Base-by-base conservation (phyloP, 148 eudicot species). In the Linanthus parryae region DNA sequence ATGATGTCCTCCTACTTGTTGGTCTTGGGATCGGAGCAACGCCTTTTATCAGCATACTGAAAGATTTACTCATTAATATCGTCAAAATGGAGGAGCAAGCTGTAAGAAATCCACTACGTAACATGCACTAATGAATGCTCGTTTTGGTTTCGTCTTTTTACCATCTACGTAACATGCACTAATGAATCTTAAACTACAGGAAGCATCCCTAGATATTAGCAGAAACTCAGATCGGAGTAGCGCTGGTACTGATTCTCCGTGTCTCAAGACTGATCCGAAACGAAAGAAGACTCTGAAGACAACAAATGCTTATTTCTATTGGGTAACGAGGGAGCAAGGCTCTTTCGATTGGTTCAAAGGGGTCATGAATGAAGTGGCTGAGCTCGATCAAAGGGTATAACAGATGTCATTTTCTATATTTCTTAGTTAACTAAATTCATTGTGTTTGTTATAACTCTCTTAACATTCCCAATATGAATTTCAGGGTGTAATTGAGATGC, bases 341-440 rank as follows among this genome's bases (percentile, higher is more conserved):
- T 94, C 99, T 4, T 88, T 94, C 47, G 99, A 94, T 76, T 94
- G 99, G 96, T 94, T 94, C 72, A 88, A 78, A 74, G 99, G 99
- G 16, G 85, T 88, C 29, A 94, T 88, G 99, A 77, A 88, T 75
- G 99, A 94, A 78, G 80, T 88, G 57, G 91, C 88, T 0, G 96
- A 88, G 40, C 88, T 88, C 31, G 96, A 92, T 82, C 85, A 88
- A 54, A 74, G 77, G 81, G 99, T 88, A 76, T 63, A 17, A 46
- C 28, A 64, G n/a, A 52, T 31, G 18, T 20, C 15, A 7, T 27
- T 14, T 20, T 30, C 48, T 24, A 17, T 13, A 10, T 51, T 26
- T 33, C 3, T 14, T 26, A 23, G 44, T 38, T 26, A 5, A 61
- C 0, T 35, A 1, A 47, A 19, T 58, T 28, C 30, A 3, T 24